Evolutionary conservation across 768 basidiomycete genomes (phyloP).

Genomic region (Xerocomus spinulosus): DNA sequence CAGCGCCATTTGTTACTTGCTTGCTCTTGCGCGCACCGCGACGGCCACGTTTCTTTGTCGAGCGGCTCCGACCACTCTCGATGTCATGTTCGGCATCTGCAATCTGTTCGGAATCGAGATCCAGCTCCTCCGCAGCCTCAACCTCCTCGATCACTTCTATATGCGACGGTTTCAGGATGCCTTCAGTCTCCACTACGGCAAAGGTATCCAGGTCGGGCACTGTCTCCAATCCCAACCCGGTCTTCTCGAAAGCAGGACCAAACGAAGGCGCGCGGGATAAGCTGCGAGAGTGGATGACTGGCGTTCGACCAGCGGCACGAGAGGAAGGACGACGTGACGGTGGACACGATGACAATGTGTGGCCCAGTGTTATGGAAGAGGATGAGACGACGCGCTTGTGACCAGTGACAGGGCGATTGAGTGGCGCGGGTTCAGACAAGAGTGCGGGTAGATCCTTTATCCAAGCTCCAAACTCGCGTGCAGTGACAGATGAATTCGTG

Average conservation of each 20-base stretch:
- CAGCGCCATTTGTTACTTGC: conserved; percentile 20
- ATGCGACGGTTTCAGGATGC: conserved; percentile 16
- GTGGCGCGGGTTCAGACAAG: conserved; percentile 42
- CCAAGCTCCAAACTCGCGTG: conserved; percentile 85
- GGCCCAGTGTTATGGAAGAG: conserved; percentile 55
- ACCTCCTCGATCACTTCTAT: conserved; percentile 37
- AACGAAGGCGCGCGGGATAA: conserved; percentile 64
- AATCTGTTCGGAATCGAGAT: conserved; percentile 13
- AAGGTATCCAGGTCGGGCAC: conserved; percentile 46
- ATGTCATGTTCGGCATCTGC: conserved; percentile 26
- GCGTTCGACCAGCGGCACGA: conserved; percentile 54
- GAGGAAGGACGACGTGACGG: conserved; percentile 70
- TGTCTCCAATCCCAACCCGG: conserved; percentile 44
- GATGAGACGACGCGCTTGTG: conserved; percentile 58
- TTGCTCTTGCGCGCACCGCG: conserved; percentile 82
- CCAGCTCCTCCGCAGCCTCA: conserved; percentile 33
- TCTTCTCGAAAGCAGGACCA: conserved; percentile 40
- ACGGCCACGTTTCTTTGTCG: conserved; percentile 76
- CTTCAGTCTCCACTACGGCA: conserved; percentile 40
- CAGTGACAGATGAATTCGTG: conserved; percentile 47
- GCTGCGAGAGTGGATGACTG: conserved; percentile 49
- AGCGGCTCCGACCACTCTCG: conserved; percentile 43
- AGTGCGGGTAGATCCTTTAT: conserved; percentile 73
- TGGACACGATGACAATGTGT: conserved; percentile 59
- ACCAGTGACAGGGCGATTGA: conserved; percentile 28